Base-by-base conservation (phyloP, 176 grass and related monocot species). In the Lolium multiflorum region DNA sequence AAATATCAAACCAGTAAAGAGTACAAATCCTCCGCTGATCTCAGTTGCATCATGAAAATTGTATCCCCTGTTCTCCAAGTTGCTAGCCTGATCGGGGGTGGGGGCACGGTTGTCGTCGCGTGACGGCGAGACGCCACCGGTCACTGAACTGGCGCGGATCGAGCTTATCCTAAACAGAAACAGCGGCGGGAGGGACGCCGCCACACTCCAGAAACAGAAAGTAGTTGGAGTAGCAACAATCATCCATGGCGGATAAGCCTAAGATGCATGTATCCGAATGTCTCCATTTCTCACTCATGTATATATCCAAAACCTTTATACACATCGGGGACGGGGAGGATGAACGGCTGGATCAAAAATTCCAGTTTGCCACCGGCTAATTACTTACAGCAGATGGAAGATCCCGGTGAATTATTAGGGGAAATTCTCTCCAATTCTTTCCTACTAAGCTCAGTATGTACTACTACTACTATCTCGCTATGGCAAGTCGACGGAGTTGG, bases 51-150 rank as follows among this genome's bases (percentile, higher is more conserved):
- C n/a, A n/a, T n/a, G n/a, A n/a, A n/a, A n/a, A n/a, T n/a, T n/a
- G n/a, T n/a, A n/a, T n/a, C n/a, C n/a, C n/a, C n/a, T n/a, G n/a
- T n/a, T n/a, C n/a, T n/a, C n/a, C 56, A 56, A 18, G 16, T 11
- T 21, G 55, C 55, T n/a, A 15, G 59, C 21, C 1, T 25, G 24
- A 17, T 75, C 47, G 22, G 6, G 51, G 67, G 17, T 44, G 38
- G 13, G 16, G 1, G 15, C 82, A 90, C 83, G 71, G 62, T 79
- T 65, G 55, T 56, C 43, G 64, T 86, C 83, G 86, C 11, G 79
- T 46, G 44, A 72, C 41, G 60, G 70, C 54, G 64, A 78, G 74
- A 67, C 78, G 83, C 26, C 79, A 47, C 35, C 55, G 9, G 1
- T 4, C n/a, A 3, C 80, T 39, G 44, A 28, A 1, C 11, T 6